Evolutionary conservation across 179 eudicot species (phyloP).

Genomic region (Spergularia azorica): DNA sequence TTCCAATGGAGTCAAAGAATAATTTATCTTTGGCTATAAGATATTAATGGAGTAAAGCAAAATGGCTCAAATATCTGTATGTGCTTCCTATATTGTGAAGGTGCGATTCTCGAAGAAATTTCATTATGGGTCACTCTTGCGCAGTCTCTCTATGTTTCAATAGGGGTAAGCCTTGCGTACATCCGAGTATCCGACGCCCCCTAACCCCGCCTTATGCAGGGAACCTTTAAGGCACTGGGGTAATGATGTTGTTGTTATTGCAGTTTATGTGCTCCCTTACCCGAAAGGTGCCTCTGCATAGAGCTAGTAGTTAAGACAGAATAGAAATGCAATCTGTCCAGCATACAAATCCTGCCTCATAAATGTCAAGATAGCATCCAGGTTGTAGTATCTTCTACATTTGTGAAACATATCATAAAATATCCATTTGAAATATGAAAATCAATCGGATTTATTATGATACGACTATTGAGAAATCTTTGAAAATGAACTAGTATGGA

Average conservation of each 20-base stretch:
- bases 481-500: background rate
- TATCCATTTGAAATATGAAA: slow-evolving; percentile 4
- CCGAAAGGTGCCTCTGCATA: background rate
- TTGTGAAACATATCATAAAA: slow-evolving; percentile 1
- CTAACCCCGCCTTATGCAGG: no score
- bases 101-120: no score
- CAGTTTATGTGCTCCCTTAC: background rate
- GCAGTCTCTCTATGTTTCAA: no score
- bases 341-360: slow-evolving; percentile 4
- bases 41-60: no score
- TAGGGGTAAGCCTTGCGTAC: no score
- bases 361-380: slow-evolving; percentile 13
- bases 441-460: background rate
- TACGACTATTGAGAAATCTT: background rate
- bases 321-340: background rate
- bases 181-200: no score
- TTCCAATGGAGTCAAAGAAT: no score
- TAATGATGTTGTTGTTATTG: background rate
- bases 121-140: no score
- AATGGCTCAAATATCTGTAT: no score
- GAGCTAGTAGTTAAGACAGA: background rate
- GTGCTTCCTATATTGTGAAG: no score
- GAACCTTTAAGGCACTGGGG: no score
- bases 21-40: no score
- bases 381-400: slow-evolving; percentile 2